These are phyloP conservation scores for Bauhinia variegata DNA, from an alignment of 306 rosid genomes.

Conservation along the genomic window DNA sequence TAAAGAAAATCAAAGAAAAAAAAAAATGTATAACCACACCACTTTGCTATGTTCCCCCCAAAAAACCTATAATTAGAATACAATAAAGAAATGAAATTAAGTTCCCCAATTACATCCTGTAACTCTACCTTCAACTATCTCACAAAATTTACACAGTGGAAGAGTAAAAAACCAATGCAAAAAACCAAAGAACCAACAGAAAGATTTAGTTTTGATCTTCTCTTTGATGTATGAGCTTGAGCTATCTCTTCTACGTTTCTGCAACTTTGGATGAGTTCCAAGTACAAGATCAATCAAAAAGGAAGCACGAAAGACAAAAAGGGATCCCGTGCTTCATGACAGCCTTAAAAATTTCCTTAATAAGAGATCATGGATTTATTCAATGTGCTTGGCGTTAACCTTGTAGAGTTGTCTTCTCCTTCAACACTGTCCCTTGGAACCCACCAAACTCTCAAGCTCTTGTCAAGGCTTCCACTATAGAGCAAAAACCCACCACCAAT, in stretches of 20 bases:
- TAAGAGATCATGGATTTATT: conserved; percentile 31
- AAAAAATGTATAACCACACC: conserved; percentile 43
- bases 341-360: conserved; percentile 32
- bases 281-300: conserved; percentile 33
- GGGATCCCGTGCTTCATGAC: conserved; percentile 41
- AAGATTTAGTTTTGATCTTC: conserved; percentile 34
- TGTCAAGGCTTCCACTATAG: conserved; percentile 92
- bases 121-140: conserved; percentile 40
- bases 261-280: conserved; percentile 32
- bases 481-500: conserved; percentile 80
- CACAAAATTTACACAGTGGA: conserved; percentile 7
- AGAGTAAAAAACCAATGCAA: conserved; percentile 32
- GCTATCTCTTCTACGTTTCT: conserved; percentile 14
- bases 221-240: conserved; percentile 14
- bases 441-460: conserved; percentile 96
- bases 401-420: conserved; percentile 26
- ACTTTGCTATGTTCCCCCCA: conserved; percentile 25
- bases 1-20: conserved; percentile 7
- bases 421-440: conserved; percentile 55
- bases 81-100: conserved; percentile 13
- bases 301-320: conserved; percentile 54
- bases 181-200: conserved; percentile 13
- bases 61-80: background rate
- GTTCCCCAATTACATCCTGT: conserved; percentile 25
- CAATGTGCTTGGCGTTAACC: conserved; percentile 17